Evolutionary conservation across 176 grass and related monocot species (phyloP).

Genomic region (Tillandsia fasciculata): DNA sequence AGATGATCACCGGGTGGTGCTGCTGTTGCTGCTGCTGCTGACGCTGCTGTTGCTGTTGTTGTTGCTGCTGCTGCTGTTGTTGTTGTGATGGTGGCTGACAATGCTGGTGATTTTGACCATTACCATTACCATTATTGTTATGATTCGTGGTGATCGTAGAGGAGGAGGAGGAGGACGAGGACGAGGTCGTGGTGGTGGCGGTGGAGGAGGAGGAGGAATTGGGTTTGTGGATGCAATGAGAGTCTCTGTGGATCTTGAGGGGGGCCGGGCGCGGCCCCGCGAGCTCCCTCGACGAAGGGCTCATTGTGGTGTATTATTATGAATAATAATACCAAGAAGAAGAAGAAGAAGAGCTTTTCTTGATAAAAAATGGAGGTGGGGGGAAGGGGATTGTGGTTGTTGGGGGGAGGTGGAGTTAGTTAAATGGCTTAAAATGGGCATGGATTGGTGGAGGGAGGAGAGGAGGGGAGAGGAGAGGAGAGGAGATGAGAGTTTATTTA

Average conservation of each 20-base stretch:
- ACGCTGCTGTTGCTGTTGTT: background rate
- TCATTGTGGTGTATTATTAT: constrained; percentile 13
- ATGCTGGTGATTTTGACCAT: background rate
- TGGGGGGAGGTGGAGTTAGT: background rate
- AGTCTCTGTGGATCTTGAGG: constrained; percentile 38
- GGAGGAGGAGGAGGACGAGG: constrained; percentile 21
- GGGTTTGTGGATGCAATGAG: constrained; percentile 35
- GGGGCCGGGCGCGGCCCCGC: background rate
- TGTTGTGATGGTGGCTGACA: background rate
- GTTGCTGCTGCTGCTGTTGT: background rate
- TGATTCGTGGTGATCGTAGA: background rate
- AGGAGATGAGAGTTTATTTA: too few species aligned
- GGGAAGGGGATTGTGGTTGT: background rate
- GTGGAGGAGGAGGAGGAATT: constrained; percentile 14
- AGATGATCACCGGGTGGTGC: constrained; percentile 45
- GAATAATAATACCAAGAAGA: background rate
- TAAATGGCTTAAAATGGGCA: too few species aligned
- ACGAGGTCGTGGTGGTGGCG: constrained; percentile 24
- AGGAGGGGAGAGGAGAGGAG: too few species aligned
- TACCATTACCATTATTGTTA: background rate
- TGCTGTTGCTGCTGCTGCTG: background rate
- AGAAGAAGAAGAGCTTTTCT: background rate
- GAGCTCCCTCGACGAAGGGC: constrained; percentile 29
- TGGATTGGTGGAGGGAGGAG: too few species aligned
- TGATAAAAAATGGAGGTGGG: background rate